Conservation (phyloP, 2,329 filamentous ascomycete genomes). For the Didymella exigua region DNA sequence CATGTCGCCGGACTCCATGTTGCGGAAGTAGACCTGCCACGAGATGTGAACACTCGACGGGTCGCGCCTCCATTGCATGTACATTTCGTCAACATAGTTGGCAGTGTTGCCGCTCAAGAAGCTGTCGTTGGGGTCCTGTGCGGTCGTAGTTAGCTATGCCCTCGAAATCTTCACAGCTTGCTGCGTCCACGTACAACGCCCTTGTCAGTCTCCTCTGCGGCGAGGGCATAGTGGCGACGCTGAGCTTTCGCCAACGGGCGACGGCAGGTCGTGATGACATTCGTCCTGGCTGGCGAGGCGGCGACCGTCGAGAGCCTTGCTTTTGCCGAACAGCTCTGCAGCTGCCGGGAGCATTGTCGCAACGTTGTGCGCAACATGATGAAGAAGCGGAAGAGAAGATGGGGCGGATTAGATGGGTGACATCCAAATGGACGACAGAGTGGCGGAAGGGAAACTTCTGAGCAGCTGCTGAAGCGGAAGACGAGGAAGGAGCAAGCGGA, state of each 20-base stretch:
- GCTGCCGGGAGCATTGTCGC: slow-evolving; percentile 68
- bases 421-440: slow-evolving; percentile 39
- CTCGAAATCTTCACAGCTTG: slow-evolving; percentile 4
- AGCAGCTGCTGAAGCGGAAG: slow-evolving; percentile 13
- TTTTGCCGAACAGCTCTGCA: slow-evolving; percentile 60
- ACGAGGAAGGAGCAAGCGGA: slow-evolving; percentile 11
- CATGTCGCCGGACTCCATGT: slow-evolving; percentile 99
- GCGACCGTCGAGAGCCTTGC: slow-evolving; percentile 52
- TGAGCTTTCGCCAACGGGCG: slow-evolving; percentile 54
- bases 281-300: slow-evolving; percentile 44
- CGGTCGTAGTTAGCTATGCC: slow-evolving; percentile 33
- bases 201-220: slow-evolving; percentile 63
- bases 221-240: slow-evolving; percentile 63
- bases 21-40: slow-evolving; percentile 99
- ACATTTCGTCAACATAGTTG: slow-evolving; percentile 99
- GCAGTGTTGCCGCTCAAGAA: slow-evolving; percentile 96
- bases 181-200: slow-evolving; percentile 60
- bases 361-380: slow-evolving; percentile 76
- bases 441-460: slow-evolving; percentile 28
- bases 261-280: slow-evolving; percentile 54
- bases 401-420: slow-evolving; percentile 29
- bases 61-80: slow-evolving; percentile 94
- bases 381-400: slow-evolving; percentile 37
- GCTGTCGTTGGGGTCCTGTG: slow-evolving; percentile 84
- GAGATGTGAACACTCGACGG: slow-evolving; percentile 94